These are phyloP conservation scores for Liquidambar formosana DNA, from an alignment of 164 flowering plant genomes.

Conservation along the genomic window DNA sequence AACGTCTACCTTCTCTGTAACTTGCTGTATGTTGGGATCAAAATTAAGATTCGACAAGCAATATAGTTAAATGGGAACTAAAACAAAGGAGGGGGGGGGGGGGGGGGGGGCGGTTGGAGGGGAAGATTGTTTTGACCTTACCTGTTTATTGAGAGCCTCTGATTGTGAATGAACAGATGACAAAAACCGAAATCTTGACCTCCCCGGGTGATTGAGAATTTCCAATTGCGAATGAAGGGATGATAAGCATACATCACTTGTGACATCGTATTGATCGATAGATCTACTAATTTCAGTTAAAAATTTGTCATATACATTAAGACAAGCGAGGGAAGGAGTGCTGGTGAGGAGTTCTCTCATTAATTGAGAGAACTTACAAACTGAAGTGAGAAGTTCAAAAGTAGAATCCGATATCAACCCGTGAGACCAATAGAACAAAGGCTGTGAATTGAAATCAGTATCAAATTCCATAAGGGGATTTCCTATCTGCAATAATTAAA, in stretches of 20 bases:
- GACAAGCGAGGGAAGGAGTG: slow-evolving; percentile 22
- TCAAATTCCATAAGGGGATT: neutral
- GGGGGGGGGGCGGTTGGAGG: no score
- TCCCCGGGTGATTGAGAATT: slow-evolving; percentile 17
- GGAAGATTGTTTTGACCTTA: no score
- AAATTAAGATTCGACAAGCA: neutral
- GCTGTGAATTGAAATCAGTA: slow-evolving; percentile 40
- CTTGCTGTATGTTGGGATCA: slow-evolving; percentile 17
- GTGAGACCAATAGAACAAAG: slow-evolving; percentile 43
- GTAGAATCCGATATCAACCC: slow-evolving; percentile 46
- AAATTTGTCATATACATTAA: slow-evolving; percentile 9
- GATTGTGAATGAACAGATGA: no score
- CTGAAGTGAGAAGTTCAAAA: slow-evolving; percentile 13
- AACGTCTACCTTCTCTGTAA: slow-evolving; percentile 26
- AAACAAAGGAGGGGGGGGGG: no score
- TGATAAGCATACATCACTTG: slow-evolving; percentile 37
- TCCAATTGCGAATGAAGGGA: slow-evolving; percentile 19
- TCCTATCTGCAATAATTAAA: no score
- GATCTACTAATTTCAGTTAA: slow-evolving; percentile 23
- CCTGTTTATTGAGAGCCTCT: no score
- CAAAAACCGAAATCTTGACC: neutral
- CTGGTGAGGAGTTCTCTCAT: slow-evolving; percentile 17
- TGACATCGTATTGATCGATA: slow-evolving; percentile 32
- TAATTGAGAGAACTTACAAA: slow-evolving; percentile 34
- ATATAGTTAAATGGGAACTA: neutral